Conservation (phyloP, 495 filamentous ascomycete species). For the Talaromyces proteolyticus region DNA sequence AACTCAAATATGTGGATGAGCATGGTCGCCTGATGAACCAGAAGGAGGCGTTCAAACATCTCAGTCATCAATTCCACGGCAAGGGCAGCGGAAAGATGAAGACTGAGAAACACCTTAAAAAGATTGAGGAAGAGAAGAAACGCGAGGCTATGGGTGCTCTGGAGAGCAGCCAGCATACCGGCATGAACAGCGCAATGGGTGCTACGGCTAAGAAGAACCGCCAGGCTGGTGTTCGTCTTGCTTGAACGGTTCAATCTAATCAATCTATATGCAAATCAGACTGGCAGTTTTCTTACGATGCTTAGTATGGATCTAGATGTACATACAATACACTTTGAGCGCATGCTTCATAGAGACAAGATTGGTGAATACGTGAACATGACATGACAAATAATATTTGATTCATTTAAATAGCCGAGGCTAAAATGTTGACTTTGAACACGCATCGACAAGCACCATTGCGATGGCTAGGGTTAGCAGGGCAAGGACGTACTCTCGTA, state of each 20-base stretch:
- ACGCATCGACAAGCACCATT: no score
- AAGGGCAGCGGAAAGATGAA: conserved; percentile 97
- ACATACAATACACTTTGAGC: no score
- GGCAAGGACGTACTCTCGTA: no score
- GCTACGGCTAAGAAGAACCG: conserved; percentile 71
- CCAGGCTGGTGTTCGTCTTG: conserved; percentile 85
- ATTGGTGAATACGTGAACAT: no score
- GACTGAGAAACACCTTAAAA: conserved; percentile 94
- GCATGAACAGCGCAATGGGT: conserved; percentile 75
- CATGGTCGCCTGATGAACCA: conserved; percentile 76
- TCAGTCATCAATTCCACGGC: conserved; percentile 96
- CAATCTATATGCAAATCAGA: no score
- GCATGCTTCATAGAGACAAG: no score
- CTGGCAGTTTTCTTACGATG: no score
- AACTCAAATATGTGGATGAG: conserved; percentile 87
- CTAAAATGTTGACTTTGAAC: no score
- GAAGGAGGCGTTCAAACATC: conserved; percentile 95
- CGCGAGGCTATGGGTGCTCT: conserved; percentile 73
- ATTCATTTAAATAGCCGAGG: no score
- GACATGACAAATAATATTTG: no score
- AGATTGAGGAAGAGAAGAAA: conserved; percentile 93
- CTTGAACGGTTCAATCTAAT: conserved; percentile 43
- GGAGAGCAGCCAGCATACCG: conserved; percentile 74
- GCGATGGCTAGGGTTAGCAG: no score
- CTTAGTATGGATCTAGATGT: no score